Evolutionary conservation across 441 rosid species (phyloP).

Genomic region (Croton laevigatus): DNA sequence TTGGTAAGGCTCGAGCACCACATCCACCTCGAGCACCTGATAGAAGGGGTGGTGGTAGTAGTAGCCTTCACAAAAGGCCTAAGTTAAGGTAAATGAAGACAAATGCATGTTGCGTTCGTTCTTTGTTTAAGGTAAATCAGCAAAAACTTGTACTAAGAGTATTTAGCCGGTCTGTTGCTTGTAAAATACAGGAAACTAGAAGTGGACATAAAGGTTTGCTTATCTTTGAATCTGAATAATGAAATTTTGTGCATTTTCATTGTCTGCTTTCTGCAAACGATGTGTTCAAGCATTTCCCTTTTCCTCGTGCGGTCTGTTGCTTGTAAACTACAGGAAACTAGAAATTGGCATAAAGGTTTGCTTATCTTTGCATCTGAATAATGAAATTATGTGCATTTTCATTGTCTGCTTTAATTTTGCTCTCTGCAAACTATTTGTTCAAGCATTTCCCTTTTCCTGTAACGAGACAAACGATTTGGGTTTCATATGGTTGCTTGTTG

Average conservation of each 20-base stretch:
- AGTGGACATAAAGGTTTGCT: not conserved
- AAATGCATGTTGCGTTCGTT: not conserved
- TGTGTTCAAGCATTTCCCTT: not conserved
- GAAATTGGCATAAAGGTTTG: not conserved
- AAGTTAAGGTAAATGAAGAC: constrained; percentile 34
- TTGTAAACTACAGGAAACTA: constrained; percentile 8
- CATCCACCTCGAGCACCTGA: constrained; percentile 33
- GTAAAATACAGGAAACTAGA: constrained; percentile 4
- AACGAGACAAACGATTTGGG: no score
- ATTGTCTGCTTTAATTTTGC: no score
- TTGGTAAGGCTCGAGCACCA: constrained; percentile 45
- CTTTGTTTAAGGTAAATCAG: constrained; percentile 9
- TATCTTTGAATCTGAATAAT: not conserved
- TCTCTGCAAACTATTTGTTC: not conserved
- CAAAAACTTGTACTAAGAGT: not conserved
- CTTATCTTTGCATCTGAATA: not conserved
- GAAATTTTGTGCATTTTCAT: not conserved
- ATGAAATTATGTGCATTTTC: not conserved
- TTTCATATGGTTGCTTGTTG: no score
- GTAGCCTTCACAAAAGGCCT: constrained; percentile 47
- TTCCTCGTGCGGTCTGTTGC: not conserved
- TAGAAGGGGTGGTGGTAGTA: constrained; percentile 34
- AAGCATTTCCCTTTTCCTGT: no score
- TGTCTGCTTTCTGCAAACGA: not conserved
- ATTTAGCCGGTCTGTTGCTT: not conserved